These are phyloP conservation scores for Crucihimalaya himalaica DNA, from an alignment of 345 rosid species.

Conservation along the genomic window DNA sequence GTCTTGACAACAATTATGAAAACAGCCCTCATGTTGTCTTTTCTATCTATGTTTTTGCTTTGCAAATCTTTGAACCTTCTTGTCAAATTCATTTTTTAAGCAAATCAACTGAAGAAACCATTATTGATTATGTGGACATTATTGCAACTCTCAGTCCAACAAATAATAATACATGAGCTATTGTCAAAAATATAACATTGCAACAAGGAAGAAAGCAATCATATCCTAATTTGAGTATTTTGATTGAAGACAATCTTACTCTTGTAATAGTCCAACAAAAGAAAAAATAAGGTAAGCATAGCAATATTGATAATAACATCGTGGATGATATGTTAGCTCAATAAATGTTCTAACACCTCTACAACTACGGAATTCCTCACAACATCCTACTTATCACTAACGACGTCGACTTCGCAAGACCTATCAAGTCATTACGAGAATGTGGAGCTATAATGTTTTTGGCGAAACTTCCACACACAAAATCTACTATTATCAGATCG, in stretches of 20 bases:
- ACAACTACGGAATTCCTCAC: no score
- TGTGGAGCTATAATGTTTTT: no score
- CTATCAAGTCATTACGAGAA: no score
- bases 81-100: background rate
- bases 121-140: slow-evolving; percentile 20
- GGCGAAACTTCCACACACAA: no score
- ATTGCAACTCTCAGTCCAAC: slow-evolving; percentile 34
- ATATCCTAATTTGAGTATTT: slow-evolving; percentile 18
- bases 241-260: slow-evolving; percentile 23
- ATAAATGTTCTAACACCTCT: no score
- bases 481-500: no score
- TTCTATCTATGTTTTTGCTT: background rate
- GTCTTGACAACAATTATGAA: background rate
- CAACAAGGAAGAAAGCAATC: slow-evolving; percentile 22
- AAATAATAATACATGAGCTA: slow-evolving; percentile 30
- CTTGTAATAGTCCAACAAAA: background rate
- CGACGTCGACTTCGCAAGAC: no score
- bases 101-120: background rate
- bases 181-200: slow-evolving; percentile 28
- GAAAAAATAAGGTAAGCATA: background rate
- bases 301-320: background rate
- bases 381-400: no score
- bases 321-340: no score
- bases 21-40: background rate
- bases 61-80: background rate